Conservation (phyloP, 805 yeast genomes). For the Phaffomyces antillensis region DNA sequence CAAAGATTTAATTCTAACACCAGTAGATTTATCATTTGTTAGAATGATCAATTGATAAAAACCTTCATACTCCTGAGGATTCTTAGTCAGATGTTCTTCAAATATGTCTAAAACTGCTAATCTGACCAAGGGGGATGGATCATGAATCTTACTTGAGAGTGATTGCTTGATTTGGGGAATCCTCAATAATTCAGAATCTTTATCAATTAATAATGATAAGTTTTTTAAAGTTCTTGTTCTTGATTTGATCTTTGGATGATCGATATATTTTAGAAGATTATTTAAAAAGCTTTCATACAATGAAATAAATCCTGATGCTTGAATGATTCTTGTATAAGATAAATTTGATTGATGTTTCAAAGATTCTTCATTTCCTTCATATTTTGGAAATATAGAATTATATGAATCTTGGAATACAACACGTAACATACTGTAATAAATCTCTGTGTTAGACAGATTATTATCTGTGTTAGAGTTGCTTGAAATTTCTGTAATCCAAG, state of each 20-base stretch:
- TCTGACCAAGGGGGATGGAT: slow-evolving; percentile 63
- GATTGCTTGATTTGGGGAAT: slow-evolving; percentile 45
- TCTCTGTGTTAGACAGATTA: background rate
- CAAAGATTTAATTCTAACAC: slow-evolving; percentile 58
- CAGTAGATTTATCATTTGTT: slow-evolving; percentile 51
- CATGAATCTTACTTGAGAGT: slow-evolving; percentile 44
- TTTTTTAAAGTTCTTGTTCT: slow-evolving; percentile 62
- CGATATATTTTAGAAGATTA: slow-evolving; percentile 41
- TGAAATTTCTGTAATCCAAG: slow-evolving; percentile 13
- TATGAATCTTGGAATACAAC: background rate
- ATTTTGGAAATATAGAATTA: background rate
- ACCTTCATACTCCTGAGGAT: slow-evolving; percentile 38
- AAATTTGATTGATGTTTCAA: background rate
- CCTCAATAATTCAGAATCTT: slow-evolving; percentile 44
- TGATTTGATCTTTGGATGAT: slow-evolving; percentile 42
- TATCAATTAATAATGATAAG: slow-evolving; percentile 45
- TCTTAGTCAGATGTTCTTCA: slow-evolving; percentile 36
- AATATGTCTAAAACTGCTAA: slow-evolving; percentile 71
- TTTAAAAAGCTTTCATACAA: slow-evolving; percentile 47
- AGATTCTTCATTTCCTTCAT: background rate
- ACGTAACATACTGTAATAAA: background rate
- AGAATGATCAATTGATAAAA: slow-evolving; percentile 34
- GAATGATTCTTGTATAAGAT: slow-evolving; percentile 3
- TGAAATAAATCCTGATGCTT: slow-evolving; percentile 12
- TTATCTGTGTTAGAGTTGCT: background rate